Base-by-base conservation (phyloP, 352 stramenopile genomes). In the Elongisporangium senticosum region DNA sequence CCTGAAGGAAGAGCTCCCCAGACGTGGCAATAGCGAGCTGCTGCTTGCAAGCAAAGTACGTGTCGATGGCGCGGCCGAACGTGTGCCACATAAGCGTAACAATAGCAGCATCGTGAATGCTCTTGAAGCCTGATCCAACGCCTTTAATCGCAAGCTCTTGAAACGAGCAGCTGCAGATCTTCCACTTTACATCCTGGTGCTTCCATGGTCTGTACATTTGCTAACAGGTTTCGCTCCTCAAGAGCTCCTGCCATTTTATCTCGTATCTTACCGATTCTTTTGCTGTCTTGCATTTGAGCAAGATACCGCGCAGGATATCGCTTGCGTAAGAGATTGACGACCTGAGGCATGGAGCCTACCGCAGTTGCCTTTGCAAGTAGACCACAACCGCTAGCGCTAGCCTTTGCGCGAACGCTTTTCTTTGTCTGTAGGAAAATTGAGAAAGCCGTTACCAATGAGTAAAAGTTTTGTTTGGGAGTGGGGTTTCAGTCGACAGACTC, bases 21-120 rank as follows among this genome's bases (percentile, higher is more conserved):
- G 48, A 61, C 2, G 28, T 37, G 14, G 48, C 13, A 2, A 61
- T n/a, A 10, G 49, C 13, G 5, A 61, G 19, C n/a, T 61, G 26
- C 4, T 21, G 23, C 17, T 53, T 57, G 14, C 57, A 40, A 49
- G 56, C 56, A 47, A 62, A 62, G 11, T 21, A 56, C 39, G 49
- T 63, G 20, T 57, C 50, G 10, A 58, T 63, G 6, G 50, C 50
- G 8, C 57, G 39, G 1, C 51, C 50, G 40, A 63, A 58, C 3
- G 50, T 58, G 48, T 63, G n/a, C 57, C 57, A 63, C 51, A 58
- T 63, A 47, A 58, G 19, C 7, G 47, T 60, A 50, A 55, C 47
- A 22, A 60, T 20, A 4, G 23, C 47, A 53, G 47, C 14, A 37
- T 53, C 47, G 51, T 60, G 55, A 3, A 60, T 21, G 40, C 55